Conservation (phyloP, 805 yeast species). For the Starmerella riodocensis region DNA sequence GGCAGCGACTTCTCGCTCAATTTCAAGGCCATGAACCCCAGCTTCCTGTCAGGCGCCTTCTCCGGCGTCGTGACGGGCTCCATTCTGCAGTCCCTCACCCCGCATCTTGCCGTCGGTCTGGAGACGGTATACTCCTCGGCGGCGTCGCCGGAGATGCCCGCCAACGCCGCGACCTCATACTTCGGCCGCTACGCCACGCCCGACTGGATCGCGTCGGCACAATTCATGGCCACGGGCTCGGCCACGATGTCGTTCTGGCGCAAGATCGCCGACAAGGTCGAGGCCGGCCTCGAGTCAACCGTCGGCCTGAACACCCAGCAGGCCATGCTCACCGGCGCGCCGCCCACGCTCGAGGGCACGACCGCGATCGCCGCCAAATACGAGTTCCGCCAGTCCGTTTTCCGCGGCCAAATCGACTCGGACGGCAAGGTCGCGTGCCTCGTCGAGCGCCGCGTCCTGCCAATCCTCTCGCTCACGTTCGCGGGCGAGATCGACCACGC, state of each 20-base stretch:
- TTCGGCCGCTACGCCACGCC: slow-evolving; percentile 80
- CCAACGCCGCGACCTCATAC: slow-evolving; percentile 82
- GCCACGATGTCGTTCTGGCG: slow-evolving; percentile 85
- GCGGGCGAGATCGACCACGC: slow-evolving; percentile 86
- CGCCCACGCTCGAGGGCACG: slow-evolving; percentile 74
- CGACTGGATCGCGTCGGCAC: slow-evolving; percentile 88
- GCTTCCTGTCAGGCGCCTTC: slow-evolving; percentile 57
- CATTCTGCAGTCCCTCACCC: slow-evolving; percentile 74
- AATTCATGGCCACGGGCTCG: slow-evolving; percentile 85
- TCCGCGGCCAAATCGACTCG: slow-evolving; percentile 89
- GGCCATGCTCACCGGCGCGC: slow-evolving; percentile 70
- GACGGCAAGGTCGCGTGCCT: slow-evolving; percentile 81
- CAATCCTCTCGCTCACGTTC: slow-evolving; percentile 77
- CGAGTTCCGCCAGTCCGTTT: slow-evolving; percentile 90
- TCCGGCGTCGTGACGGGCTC: slow-evolving; percentile 90
- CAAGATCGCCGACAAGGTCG: slow-evolving; percentile 81
- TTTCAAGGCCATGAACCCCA: slow-evolving; percentile 84
- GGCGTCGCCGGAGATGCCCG: slow-evolving; percentile 41
- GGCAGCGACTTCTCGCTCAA: slow-evolving; percentile 80
- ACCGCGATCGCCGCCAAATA: slow-evolving; percentile 95
- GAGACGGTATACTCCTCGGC: slow-evolving; percentile 71
- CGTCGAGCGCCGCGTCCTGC: slow-evolving; percentile 85
- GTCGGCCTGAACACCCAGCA: slow-evolving; percentile 44
- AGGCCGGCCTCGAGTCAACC: slow-evolving; percentile 78
- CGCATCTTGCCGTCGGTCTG: slow-evolving; percentile 73